These are phyloP conservation scores for Kluyveromyces aestuarii DNA, from an alignment of 805 yeast genomes.

Conservation along the genomic window DNA sequence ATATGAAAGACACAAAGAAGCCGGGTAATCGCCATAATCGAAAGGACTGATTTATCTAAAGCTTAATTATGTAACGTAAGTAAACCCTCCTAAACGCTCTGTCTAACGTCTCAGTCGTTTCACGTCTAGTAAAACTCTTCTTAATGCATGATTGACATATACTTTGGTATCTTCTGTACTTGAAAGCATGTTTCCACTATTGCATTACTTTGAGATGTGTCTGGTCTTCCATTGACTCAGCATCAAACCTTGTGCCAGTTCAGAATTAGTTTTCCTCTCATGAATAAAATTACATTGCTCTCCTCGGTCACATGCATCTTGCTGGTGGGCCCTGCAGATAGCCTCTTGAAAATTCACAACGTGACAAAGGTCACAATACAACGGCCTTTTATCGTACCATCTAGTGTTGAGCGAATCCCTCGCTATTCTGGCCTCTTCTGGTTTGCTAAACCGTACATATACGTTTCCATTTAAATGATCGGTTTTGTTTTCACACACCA, in stretches of 20 bases:
- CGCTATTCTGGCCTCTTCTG: slow-evolving; percentile 52
- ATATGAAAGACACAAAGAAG: neutral
- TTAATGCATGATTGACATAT: too few species aligned
- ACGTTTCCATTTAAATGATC: slow-evolving; percentile 84
- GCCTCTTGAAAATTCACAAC: slow-evolving; percentile 63
- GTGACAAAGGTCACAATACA: slow-evolving; percentile 72
- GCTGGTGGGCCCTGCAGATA: slow-evolving; percentile 63
- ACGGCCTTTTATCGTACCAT: slow-evolving; percentile 77
- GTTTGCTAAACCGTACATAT: slow-evolving; percentile 50
- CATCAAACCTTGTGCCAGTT: slow-evolving; percentile 33
- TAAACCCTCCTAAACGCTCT: too few species aligned
- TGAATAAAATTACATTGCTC: slow-evolving; percentile 86
- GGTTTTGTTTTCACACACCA: slow-evolving; percentile 76
- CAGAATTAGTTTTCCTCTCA: slow-evolving; percentile 44
- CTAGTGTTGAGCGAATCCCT: slow-evolving; percentile 56
- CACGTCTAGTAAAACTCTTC: too few species aligned
- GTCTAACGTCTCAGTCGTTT: too few species aligned
- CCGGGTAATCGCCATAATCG: neutral
- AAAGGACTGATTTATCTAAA: neutral
- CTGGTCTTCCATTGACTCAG: neutral
- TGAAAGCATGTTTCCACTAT: neutral
- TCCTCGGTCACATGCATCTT: slow-evolving; percentile 62
- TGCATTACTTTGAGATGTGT: neutral
- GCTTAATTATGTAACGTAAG: too few species aligned
- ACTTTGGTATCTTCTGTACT: neutral